Base-by-base conservation (phyloP, 108 stramenopile genomes). In the Conticribra weissflogii region DNA sequence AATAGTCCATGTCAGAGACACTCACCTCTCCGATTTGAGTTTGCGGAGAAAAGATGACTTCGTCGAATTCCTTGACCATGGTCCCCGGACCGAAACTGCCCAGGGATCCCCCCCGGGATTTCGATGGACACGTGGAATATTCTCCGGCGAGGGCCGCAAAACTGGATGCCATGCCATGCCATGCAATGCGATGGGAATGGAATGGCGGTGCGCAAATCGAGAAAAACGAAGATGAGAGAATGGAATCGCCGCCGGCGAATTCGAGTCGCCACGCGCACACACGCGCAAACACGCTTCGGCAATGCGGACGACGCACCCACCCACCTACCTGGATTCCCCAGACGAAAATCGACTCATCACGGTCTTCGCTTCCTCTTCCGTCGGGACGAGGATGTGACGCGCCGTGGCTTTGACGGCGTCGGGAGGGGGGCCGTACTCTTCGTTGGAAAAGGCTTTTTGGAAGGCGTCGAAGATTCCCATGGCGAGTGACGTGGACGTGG, bases 11-110 rank as follows among this genome's bases (percentile, higher is more conserved):
- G n/a, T n/a, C n/a, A n/a, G n/a, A n/a, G n/a, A n/a, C n/a, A n/a
- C n/a, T n/a, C n/a, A n/a, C 27, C 66, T 83, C 65, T 4, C 84
- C 86, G 24, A 86, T 59, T 15, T 58, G 64, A 0, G 88, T 86
- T 3, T 86, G 74, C 1, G 86, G 80, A 22, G 68, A 54, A 79
- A 92, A 92, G 14, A 92, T 84, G 2, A 89, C 91, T 31, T 82
- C 79, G 54, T 92, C 91, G 59, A 92, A 92, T 69, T 92, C 91
- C 22, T 80, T 76, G 23, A 92, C 91, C 91, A 92, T 92, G 3
- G 72, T 82, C 3, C 91, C 91, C n/a, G 91, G 91, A 17, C 59
- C 23, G 67, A 92, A 92, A 24, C 72, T 80, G 16, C 91, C 91
- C 60, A 92, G 50, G 15, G 83, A 84, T 36, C 91, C 91, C 21